Conservation (phyloP, 129 eudicot genomes). For the Kitagawia praeruptora region DNA sequence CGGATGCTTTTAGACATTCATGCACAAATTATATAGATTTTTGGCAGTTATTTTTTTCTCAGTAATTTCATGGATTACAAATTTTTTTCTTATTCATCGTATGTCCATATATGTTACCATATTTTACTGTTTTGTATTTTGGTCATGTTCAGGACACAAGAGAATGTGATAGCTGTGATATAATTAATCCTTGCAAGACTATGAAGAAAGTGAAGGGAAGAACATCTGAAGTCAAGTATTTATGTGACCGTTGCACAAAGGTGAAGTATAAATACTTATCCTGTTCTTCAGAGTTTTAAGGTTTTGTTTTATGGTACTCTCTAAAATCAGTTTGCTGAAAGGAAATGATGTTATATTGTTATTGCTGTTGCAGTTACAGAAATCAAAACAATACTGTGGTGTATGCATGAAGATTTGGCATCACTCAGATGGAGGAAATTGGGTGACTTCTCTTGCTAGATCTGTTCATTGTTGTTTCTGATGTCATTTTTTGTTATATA, state of each 20-base stretch:
- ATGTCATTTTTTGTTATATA: neutral
- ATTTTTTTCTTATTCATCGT: neutral
- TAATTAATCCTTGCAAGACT: constrained; percentile 28
- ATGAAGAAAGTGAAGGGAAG: constrained; percentile 41
- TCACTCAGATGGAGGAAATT: constrained; percentile 92
- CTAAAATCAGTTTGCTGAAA: neutral
- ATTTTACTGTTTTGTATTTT: constrained; percentile 27
- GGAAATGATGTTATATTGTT: neutral
- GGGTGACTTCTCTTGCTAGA: constrained; percentile 46
- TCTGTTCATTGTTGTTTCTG: neutral
- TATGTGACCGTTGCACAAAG: constrained; percentile 66
- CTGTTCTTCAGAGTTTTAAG: neutral
- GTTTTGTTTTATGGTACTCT: neutral
- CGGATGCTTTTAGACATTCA: neutral
- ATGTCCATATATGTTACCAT: neutral
- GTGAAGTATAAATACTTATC: constrained; percentile 22
- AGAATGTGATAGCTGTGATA: constrained; percentile 55
- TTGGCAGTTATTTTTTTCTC: neutral
- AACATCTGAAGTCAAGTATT: constrained; percentile 22
- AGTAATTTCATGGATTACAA: neutral
- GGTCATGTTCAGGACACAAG: constrained; percentile 31
- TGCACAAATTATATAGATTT: neutral
- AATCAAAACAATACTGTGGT: constrained; percentile 91
- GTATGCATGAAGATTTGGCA: constrained; percentile 91
- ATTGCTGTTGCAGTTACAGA: constrained; percentile 41